Evolutionary conservation across 805 yeast genomes (phyloP), one percentile per base, ranked within the genome.

Genomic region (Ogataea philodendri): DNA sequence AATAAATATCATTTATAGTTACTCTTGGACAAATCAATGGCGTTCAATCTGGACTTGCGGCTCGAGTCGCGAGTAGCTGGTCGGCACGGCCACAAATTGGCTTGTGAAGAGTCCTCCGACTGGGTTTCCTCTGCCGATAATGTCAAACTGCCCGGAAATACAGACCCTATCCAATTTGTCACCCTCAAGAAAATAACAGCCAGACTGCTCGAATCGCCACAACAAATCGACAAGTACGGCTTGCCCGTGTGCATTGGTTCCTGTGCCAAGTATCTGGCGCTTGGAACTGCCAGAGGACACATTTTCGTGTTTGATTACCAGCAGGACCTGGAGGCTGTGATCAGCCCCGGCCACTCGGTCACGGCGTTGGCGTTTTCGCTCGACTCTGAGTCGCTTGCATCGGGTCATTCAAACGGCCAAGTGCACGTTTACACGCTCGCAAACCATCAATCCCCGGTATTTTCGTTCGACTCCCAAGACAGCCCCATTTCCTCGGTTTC

Each of bases 201-300:
- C 6, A 35, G 39, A 5, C 23, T 59, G 7, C 48, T 28, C 20
- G 39, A 35, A n/a, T 17, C 14, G n/a, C 11, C 16, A 4, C 30
- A 24, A 11, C 18, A 26, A 9, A 10, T 15, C 9, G 18, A 15
- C 7, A 41, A 41, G 7, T 67, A 70, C 46, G 89, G 90, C 0
- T 65, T 69, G 2, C 76, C 81, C 0, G 62, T 74, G 0, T 54
- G 66, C 16, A 49, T 77, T 9, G 54, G 65, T 0, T 63, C 72
- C 0, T 66, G 73, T 7, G 70, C 65, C 21, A 25, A 24, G 6
- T 48, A 69, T 20, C 63, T 82, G 6, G 76, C 76, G 0, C 49
- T 88, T 6, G 96, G 95, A 2, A 88, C 96, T 0, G 50, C 71
- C 0, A 72, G 71, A 32, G 95, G 95, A 2, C 62, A 57, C 22